A percentile compares a stretch with the other conserved stretches of the same genome.
Conservation (phyloP, 176 grass and related monocot species). For the Triticum turgidum region DNA sequence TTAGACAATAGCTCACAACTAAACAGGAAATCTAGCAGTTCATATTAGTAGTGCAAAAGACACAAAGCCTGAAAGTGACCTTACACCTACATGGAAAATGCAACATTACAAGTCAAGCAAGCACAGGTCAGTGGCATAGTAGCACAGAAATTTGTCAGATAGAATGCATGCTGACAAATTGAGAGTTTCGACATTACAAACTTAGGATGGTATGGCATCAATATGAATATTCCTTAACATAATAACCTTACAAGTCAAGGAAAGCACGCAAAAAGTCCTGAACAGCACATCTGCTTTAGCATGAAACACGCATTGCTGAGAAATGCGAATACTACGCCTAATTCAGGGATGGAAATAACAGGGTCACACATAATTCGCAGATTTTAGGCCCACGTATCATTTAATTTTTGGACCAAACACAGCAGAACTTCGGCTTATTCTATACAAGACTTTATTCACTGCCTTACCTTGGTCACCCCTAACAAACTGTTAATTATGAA, state of each 20-base stretch:
- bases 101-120: background rate
- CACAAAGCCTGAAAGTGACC: background rate
- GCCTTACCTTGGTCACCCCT: slow-evolving; percentile 13
- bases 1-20: background rate
- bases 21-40: background rate
- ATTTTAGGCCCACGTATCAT: background rate
- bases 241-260: background rate
- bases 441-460: background rate
- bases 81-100: background rate
- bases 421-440: background rate
- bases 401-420: background rate
- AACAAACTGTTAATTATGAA: background rate
- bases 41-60: background rate
- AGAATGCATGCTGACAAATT: slow-evolving; percentile 1
- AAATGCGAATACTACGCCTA: background rate
- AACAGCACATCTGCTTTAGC: background rate
- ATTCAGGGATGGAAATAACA: background rate
- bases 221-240: background rate
- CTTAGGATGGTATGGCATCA: background rate
- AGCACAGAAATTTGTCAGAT: background rate
- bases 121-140: slow-evolving; percentile 3
- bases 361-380: background rate
- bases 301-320: background rate
- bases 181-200: background rate
- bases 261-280: background rate